Evolutionary conservation across 257 asterid species (phyloP).

Genomic region (Fraxinus americana): DNA sequence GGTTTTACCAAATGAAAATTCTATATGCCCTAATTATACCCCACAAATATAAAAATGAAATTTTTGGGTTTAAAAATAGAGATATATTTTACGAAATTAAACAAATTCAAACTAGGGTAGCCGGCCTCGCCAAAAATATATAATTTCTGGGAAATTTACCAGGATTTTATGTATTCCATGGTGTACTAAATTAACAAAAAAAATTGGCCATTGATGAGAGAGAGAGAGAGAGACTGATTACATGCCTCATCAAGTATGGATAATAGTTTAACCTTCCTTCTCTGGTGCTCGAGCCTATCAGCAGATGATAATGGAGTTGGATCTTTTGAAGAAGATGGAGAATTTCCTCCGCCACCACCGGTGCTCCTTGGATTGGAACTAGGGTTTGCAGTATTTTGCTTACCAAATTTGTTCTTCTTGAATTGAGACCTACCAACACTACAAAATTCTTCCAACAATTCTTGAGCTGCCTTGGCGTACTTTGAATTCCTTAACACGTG

Average conservation of each 20-base stretch:
- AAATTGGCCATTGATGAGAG: slow-evolving; percentile 29
- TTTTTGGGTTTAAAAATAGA: slow-evolving; percentile 24
- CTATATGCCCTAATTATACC: slow-evolving; percentile 39
- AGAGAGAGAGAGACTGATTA: slow-evolving; percentile 32
- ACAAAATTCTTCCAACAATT: slow-evolving; percentile 54
- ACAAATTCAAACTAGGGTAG: slow-evolving; percentile 35
- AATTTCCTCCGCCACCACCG: slow-evolving; percentile 37
- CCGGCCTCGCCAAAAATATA: slow-evolving; percentile 48
- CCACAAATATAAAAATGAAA: slow-evolving; percentile 36
- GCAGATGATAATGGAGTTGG: slow-evolving; percentile 69
- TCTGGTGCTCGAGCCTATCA: slow-evolving; percentile 90
- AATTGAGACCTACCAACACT: slow-evolving; percentile 49
- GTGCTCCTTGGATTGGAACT: slow-evolving; percentile 36
- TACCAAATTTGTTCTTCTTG: slow-evolving; percentile 46
- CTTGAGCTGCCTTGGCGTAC: slow-evolving; percentile 51
- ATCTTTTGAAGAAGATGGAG: slow-evolving; percentile 60
- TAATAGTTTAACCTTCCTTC: slow-evolving; percentile 95
- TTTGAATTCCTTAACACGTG: slow-evolving; percentile 45
- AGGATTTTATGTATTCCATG: slow-evolving; percentile 29
- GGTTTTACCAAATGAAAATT: slow-evolving; percentile 38
- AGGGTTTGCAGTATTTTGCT: slow-evolving; percentile 48
- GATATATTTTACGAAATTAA: slow-evolving; percentile 28
- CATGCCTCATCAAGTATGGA: slow-evolving; percentile 99
- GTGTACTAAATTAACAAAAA: slow-evolving; percentile 38
- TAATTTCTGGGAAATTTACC: slow-evolving; percentile 34